Conservation (phyloP, 2,329 filamentous ascomycete species). For the Xylaria sp. region DNA sequence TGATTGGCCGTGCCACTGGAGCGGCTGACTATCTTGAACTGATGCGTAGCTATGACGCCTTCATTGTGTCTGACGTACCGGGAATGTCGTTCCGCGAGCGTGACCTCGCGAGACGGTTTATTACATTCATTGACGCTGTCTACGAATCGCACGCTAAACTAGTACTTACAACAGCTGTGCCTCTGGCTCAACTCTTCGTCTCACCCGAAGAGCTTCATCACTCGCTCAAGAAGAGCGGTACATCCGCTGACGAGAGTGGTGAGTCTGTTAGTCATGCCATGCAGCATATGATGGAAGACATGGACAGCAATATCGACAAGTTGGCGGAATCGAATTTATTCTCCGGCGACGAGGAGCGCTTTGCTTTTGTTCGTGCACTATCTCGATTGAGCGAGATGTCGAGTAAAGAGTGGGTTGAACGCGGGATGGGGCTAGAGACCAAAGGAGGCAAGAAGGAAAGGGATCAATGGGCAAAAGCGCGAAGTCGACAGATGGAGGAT, state of each 20-base stretch:
- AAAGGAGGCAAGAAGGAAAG: conserved; percentile 73
- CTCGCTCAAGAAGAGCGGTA: conserved; percentile 62
- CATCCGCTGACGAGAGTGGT: conserved; percentile 52
- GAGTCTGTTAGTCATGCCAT: conserved; percentile 72
- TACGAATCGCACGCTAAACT: conserved; percentile 95
- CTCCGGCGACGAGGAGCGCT: conserved; percentile 93
- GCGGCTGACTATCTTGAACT: conserved; percentile 97
- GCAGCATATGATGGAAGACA: conserved; percentile 85
- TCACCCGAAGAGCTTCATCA: conserved; percentile 76
- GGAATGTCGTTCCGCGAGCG: conserved; percentile 89
- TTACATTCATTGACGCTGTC: conserved; percentile 96
- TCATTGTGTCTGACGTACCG: conserved; percentile 90
- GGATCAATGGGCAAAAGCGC: conserved; percentile 73
- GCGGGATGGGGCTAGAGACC: conserved; percentile 75
- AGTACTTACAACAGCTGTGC: conserved; percentile 89
- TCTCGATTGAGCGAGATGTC: conserved; percentile 92
- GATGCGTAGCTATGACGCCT: conserved; percentile 88
- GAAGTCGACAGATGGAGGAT: conserved; percentile 75
- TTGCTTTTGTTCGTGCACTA: conserved; percentile 91
- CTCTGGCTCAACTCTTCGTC: conserved; percentile 86
- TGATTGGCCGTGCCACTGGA: conserved; percentile 88
- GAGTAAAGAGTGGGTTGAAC: conserved; percentile 92
- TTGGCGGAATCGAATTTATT: conserved; percentile 90
- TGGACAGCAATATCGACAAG: conserved; percentile 85
- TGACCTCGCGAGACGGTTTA: conserved; percentile 91